Evolutionary conservation across 2,329 filamentous ascomycete species (phyloP), one percentile per base, ranked within the genome.

Genomic region (Neophaeococcomyces aloes): DNA sequence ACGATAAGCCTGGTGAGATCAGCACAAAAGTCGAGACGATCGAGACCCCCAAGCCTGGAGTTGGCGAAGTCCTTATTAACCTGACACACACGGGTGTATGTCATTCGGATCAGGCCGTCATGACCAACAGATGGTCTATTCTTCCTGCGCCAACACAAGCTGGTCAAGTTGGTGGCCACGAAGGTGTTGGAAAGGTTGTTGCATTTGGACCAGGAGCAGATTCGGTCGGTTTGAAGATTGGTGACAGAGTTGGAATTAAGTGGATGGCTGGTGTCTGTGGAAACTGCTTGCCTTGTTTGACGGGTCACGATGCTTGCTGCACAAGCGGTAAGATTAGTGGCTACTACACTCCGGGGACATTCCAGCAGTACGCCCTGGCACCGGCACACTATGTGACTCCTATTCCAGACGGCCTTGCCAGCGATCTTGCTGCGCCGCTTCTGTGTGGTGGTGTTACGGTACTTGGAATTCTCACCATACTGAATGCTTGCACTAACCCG

Each of bases 341-440:
- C 4, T 83, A 82, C 62, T 81, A 76, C 58, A 76, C 72, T 0
- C 79, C 79, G 0, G 80, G 80, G 29, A 84, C 79, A n/a, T 84
- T 83, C 58, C 80, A 83, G 57, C 78, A 83, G 62, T 84, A 83
- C 55, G 72, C 73, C 14, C 57, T 81, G 13, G 73, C 71, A 0
- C 76, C 77, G 7, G 79, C 79, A 2, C 72, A 74, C 61, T 83
- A 84, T 58, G 79, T 83, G 2, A 83, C 80, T 0, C 78, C 78
- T 2, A 82, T 84, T 52, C 80, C 80, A 2, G 78, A 80, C 3
- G 62, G 59, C 3, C 61, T 84, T 14, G 60, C 69, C 32, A 77
- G 74, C 7, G 78, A 74, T 39, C 67, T 69, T 18, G 80, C 80
- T 0, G 80, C 80, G 1, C 80, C 79, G 1, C 71, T 83, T 65